These are phyloP conservation scores for Boeremia lycopersici DNA, from an alignment of 2,329 filamentous ascomycete species.

Conservation along the genomic window DNA sequence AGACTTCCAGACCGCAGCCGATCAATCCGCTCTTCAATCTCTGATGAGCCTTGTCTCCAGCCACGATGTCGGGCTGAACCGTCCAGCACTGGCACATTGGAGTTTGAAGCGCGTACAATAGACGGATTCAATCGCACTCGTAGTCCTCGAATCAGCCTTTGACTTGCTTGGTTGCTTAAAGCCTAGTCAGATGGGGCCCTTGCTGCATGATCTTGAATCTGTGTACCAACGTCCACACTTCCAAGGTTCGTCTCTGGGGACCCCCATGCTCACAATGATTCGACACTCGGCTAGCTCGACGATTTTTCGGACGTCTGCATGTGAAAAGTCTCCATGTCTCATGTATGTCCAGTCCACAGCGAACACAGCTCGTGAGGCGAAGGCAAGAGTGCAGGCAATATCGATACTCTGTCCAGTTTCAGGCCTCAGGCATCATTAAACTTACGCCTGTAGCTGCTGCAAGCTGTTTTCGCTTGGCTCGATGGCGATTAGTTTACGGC, in stretches of 20 bases:
- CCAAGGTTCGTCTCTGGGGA: background rate
- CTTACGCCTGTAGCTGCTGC: constrained; percentile 27
- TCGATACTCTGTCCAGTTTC: constrained; percentile 20
- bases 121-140: background rate
- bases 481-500: constrained; percentile 41
- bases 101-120: constrained; percentile 16
- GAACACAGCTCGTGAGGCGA: background rate
- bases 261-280: background rate
- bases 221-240: background rate
- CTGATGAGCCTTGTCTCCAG: constrained; percentile 25
- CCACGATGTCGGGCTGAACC: constrained; percentile 28
- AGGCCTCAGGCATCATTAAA: constrained; percentile 28
- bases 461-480: constrained; percentile 36
- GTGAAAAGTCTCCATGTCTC: background rate
- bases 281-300: background rate
- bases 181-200: background rate
- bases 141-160: background rate
- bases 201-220: background rate
- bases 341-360: background rate
- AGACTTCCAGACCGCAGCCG: constrained; percentile 28
- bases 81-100: constrained; percentile 18
- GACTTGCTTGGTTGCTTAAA: background rate
- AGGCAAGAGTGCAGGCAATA: background rate
- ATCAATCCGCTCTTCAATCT: constrained; percentile 23
- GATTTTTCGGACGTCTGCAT: background rate